These are phyloP conservation scores for Anisodus acutangulus DNA, from an alignment of 257 asterid species.

Conservation along the genomic window DNA sequence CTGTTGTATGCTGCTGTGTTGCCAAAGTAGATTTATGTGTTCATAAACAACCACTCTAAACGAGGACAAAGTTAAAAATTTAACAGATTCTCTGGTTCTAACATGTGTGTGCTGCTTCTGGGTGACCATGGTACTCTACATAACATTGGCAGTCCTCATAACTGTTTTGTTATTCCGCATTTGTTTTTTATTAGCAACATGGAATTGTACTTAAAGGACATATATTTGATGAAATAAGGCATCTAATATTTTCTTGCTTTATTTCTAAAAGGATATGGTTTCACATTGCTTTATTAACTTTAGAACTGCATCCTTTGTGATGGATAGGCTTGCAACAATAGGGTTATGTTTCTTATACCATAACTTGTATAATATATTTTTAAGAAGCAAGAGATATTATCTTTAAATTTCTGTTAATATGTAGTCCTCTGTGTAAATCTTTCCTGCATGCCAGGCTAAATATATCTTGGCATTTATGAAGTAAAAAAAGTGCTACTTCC, in stretches of 20 bases:
- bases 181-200: neutral
- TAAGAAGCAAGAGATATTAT: neutral
- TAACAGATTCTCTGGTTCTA: neutral
- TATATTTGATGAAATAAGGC: neutral
- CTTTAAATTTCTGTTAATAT: neutral
- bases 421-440: neutral
- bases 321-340: neutral
- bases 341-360: neutral
- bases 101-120: neutral
- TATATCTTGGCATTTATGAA: neutral
- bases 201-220: neutral
- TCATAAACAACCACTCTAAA: neutral
- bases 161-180: neutral
- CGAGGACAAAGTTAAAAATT: neutral
- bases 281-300: neutral
- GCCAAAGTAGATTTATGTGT: neutral
- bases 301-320: neutral
- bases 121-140: neutral
- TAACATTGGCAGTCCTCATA: neutral
- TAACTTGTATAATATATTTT: neutral
- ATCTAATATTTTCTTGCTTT: neutral
- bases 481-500: neutral
- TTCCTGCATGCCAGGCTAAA: slow-evolving; percentile 12
- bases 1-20: neutral
- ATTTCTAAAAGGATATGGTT: too few species aligned